Percentiles rank a stretch among this genome's conserved stretches.
These are phyloP conservation scores for Diaporthe sp. DNA, from an alignment of 2,329 filamentous ascomycete species.

Conservation along the genomic window DNA sequence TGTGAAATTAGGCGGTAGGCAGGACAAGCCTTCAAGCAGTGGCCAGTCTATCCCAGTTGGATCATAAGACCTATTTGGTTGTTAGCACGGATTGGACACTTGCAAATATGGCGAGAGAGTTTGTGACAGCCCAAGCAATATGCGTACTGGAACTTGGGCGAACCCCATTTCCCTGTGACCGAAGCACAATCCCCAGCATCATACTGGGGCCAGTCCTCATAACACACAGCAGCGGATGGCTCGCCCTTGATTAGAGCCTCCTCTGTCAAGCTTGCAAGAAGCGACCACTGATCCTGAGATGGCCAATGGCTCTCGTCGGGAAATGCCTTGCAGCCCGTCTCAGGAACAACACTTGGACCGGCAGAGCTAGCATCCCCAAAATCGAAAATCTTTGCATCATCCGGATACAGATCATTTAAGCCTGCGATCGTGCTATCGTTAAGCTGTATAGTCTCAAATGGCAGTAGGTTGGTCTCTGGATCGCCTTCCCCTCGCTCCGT, in stretches of 20 bases:
- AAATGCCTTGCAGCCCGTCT: constrained; percentile 43
- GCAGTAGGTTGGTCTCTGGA: background rate
- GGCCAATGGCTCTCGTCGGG: constrained; percentile 70
- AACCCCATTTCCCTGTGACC: constrained; percentile 53
- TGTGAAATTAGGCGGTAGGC: constrained; percentile 46
- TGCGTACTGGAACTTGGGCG: constrained; percentile 52
- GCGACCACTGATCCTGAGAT: constrained; percentile 57
- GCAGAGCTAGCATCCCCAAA: constrained; percentile 7
- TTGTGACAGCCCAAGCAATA: background rate
- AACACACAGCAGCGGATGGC: constrained; percentile 67
- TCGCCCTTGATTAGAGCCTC: constrained; percentile 66
- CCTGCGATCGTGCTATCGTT: background rate
- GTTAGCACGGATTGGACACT: background rate
- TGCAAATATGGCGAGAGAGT: too few species aligned
- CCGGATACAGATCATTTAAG: background rate
- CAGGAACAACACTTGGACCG: background rate
- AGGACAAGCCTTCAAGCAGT: constrained; percentile 48
- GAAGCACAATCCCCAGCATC: constrained; percentile 54
- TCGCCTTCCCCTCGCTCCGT: background rate
- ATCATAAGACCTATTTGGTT: background rate
- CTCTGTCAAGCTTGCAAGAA: constrained; percentile 65
- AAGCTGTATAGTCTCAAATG: constrained; percentile 24
- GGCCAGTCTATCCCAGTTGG: constrained; percentile 34
- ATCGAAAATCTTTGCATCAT: constrained; percentile 6
- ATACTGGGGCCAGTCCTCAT: constrained; percentile 61